Conservation (phyloP, 2,329 filamentous ascomycete species). For the Cyanodermella asteris region DNA sequence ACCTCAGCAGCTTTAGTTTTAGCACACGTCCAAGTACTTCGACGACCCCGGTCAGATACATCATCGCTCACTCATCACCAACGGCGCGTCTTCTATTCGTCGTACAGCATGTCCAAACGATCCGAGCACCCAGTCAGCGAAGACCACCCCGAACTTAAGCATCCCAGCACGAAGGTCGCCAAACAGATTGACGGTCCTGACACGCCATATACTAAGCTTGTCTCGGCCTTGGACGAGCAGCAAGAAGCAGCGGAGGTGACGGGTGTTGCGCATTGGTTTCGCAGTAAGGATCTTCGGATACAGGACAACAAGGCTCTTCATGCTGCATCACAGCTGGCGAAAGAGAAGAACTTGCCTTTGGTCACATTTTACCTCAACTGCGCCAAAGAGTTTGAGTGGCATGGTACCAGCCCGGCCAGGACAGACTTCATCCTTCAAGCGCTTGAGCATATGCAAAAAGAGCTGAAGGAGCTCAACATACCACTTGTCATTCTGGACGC, state of each 20-base stretch:
- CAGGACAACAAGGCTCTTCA: constrained; percentile 28
- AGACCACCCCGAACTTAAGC: constrained; percentile 14
- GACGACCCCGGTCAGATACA: too few relatives aligned
- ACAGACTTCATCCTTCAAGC: constrained; percentile 27
- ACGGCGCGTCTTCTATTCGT: too few relatives aligned
- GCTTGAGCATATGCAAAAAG: constrained; percentile 21
- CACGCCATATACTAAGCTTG: constrained; percentile 21
- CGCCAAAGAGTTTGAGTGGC: constrained; percentile 27
- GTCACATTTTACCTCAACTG: constrained; percentile 25
- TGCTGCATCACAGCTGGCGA: constrained; percentile 23
- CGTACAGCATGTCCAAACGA: constrained; percentile 13
- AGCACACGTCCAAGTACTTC: too few relatives aligned
- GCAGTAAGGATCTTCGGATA: constrained; percentile 27
- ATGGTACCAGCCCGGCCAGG: constrained; percentile 26
- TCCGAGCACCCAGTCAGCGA: too few relatives aligned
- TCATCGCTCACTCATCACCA: too few relatives aligned
- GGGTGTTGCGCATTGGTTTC: constrained; percentile 29
- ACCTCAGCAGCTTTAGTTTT: too few relatives aligned
- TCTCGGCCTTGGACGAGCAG: constrained; percentile 18
- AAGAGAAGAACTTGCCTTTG: constrained; percentile 20
- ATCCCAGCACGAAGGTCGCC: constrained; percentile 26
- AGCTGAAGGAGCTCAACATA: constrained; percentile 26
- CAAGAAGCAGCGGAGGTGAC: constrained; percentile 16
- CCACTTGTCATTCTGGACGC: constrained; percentile 24
- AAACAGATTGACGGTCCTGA: constrained; percentile 27